Base-by-base conservation (phyloP, 2,329 filamentous ascomycete species). In the Microsporum audouinii region DNA sequence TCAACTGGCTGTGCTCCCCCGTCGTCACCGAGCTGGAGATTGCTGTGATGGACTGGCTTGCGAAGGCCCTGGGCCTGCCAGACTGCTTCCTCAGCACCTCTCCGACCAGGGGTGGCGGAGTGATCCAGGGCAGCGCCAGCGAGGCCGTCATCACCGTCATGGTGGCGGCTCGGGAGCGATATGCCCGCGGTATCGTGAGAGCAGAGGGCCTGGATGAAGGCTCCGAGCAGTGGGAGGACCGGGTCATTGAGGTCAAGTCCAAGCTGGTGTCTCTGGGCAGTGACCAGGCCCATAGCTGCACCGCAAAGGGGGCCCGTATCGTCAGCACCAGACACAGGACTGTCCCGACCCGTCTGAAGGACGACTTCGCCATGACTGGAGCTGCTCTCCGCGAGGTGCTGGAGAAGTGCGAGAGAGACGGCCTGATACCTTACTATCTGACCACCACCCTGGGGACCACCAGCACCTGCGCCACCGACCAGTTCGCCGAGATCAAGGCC, bases 1-100 rank as follows among this genome's bases (percentile, higher is more conserved):
- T 97, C 80, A 97, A 97, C 76, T 97, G 92, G 92, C 85, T 96
- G 65, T 96, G 92, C 76, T 91, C 87, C 4, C 92, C 92, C 0
- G 91, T 88, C 5, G 87, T 94, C 17, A 97, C 92, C 0, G 92
- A 97, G 76, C 82, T 97, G 56, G 92, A 97, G 79, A 96, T 91
- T 0, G 82, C 96, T 29, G 87, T 96, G 49, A 81, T 96, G 72
- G 92, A 97, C 75, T 97, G 92, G 91, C 77, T 96, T 2, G 89
- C 87, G 14, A 84, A 87, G 71, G 81, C 90, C 6, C 75, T 96
- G 10, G 84, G 77, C 1, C 78, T 97, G 29, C 91, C 92, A 0
- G 75, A 81, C 8, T 87, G 82, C 66, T 97, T 86, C 70, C 77
- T 88, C 23, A 92, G 88, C 56, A 84, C 85, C 0, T 87, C 85